Evolutionary conservation across 2,329 filamentous ascomycete genomes (phyloP).

Genomic region (Cladosporium colombiae): DNA sequence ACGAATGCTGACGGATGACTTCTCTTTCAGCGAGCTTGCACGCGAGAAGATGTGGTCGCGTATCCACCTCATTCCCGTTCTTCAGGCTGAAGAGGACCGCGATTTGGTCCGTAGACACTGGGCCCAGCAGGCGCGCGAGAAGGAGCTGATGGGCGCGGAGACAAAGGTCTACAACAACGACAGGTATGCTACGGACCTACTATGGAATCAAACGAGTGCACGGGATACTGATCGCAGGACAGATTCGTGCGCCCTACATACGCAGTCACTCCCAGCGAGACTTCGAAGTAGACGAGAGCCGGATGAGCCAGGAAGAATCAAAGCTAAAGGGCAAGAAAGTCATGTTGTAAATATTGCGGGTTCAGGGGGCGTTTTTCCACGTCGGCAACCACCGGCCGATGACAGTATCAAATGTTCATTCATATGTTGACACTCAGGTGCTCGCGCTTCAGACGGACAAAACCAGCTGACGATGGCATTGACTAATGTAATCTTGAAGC

Average conservation of each 20-base stretch:
- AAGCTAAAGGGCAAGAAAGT: constrained; percentile 8
- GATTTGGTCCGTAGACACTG: constrained; percentile 86
- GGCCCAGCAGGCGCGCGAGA: constrained; percentile 86
- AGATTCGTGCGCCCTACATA: constrained; percentile 83
- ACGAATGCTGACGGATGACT: constrained; percentile 22
- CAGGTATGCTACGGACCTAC: constrained; percentile 59
- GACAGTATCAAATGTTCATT: constrained; percentile 20
- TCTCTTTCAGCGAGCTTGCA: constrained; percentile 72
- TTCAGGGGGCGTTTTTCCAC: constrained; percentile 15
- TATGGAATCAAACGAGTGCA: constrained; percentile 13
- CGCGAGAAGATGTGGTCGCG: constrained; percentile 98
- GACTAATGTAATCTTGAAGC: background rate
- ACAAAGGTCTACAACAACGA: constrained; percentile 85
- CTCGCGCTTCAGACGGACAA: background rate
- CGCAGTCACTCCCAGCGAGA: constrained; percentile 65
- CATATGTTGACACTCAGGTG: background rate
- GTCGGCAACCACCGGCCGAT: constrained; percentile 19
- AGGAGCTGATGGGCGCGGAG: constrained; percentile 82
- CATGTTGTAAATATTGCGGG: constrained; percentile 20
- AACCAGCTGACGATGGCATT: background rate
- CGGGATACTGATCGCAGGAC: background rate
- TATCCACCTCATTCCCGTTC: constrained; percentile 88
- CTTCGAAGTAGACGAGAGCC: constrained; percentile 53
- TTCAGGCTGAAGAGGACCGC: constrained; percentile 95
- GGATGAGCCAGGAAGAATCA: background rate